Base-by-base conservation (phyloP, 768 basidiomycete species). In the Sporobolomyces phaffii region DNA sequence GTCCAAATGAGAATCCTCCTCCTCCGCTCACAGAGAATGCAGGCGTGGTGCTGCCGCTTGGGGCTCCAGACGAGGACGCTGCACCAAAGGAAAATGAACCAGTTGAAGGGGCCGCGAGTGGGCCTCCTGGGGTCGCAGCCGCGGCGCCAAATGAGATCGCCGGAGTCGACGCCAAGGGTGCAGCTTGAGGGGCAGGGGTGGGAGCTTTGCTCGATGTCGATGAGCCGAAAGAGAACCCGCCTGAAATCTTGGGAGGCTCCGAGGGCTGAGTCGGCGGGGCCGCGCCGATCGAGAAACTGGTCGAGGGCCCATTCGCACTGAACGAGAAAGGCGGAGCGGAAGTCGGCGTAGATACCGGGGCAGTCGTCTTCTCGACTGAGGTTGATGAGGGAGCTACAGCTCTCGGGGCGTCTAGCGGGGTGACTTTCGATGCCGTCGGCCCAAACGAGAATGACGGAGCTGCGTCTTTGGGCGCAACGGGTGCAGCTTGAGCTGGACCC, bases 371-470 rank as follows among this genome's bases (percentile, higher is more conserved):
- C n/a, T n/a, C 60, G 51, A 62, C 52, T 5, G 50, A 62, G 60
- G 15, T 28, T 13, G 40, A 11, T 28, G 40, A 44, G 15, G 41
- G 15, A 20, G 38, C 38, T 29, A 13, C 40, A 5, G 62, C 4
- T 14, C 26, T 24, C 11, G 53, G 10, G 20, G 54, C n/a, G 9
- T 31, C 5, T 17, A 50, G 14, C 14, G 53, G n/a, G n/a, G n/a
- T n/a, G n/a, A n/a, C n/a, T n/a, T n/a, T n/a, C 18, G 18, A 5
- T 11, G 63, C 5, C 2, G 54, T 11, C 17, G 64, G 22, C 11
- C 49, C 64, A 41, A 65, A 65, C n/a, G 48, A 64, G 49, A 59
- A 52, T 8, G 57, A 20, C 2, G 57, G 24, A 3, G 58, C 22
- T 11, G 54, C 15, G 24, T 24, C 5, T 11, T 26, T 48, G 9